Evolutionary conservation across 2,329 filamentous ascomycete species (phyloP).

Genomic region (Pezicula radicicola): DNA sequence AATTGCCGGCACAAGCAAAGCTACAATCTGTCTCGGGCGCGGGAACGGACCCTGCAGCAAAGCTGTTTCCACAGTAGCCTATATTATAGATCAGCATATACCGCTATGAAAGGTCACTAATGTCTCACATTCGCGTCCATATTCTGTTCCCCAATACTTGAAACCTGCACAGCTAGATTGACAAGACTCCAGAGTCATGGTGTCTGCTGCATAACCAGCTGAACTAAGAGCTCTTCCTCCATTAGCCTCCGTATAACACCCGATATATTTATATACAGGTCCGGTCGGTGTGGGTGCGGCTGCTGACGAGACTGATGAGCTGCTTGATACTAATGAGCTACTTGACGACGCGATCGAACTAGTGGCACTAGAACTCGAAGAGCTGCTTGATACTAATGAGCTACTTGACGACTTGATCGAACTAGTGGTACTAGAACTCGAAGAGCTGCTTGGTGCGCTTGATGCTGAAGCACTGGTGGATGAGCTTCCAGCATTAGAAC

Average conservation of each 20-base stretch:
- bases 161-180: constrained; percentile 43
- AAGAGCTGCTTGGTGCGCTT: neutral
- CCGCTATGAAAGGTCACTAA: neutral
- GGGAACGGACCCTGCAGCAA: constrained; percentile 18
- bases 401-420: neutral
- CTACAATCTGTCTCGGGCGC: constrained; percentile 11
- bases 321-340: neutral
- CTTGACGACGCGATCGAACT: neutral
- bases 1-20: constrained; percentile 15
- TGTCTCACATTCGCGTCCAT: constrained; percentile 45
- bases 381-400: neutral
- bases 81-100: constrained; percentile 6
- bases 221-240: constrained; percentile 38
- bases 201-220: constrained; percentile 39
- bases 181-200: constrained; percentile 48
- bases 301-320: neutral
- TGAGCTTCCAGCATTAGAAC: neutral
- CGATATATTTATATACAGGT: constrained; percentile 36
- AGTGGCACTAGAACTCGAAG: neutral
- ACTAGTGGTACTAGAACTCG: neutral
- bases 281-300: neutral
- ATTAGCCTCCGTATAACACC: constrained; percentile 43
- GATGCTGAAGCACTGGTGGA: neutral
- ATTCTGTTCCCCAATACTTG: constrained; percentile 49
- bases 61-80: constrained; percentile 44